Evolutionary conservation across 208 protist species (phyloP).

Genomic region (Leishmania martiniquensis): DNA sequence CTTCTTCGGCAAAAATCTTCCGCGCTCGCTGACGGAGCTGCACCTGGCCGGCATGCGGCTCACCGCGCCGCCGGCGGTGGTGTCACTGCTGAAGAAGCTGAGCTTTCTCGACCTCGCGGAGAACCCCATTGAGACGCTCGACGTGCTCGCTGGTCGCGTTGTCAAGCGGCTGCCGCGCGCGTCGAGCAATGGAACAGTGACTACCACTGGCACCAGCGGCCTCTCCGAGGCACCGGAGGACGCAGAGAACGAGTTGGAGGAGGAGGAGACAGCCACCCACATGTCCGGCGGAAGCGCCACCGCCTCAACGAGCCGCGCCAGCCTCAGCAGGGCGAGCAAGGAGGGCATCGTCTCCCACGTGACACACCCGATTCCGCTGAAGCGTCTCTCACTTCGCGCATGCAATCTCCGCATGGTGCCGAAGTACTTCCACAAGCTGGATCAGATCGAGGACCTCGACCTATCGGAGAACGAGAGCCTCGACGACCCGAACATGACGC

Average conservation of each 20-base stretch:
- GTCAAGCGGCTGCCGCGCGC: slow-evolving; percentile 52
- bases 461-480: slow-evolving; percentile 83
- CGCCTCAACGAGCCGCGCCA: slow-evolving; percentile 47
- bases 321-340: slow-evolving; percentile 76
- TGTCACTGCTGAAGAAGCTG: slow-evolving; percentile 61
- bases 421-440: slow-evolving; percentile 91
- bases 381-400: slow-evolving; percentile 62
- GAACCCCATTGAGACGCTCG: slow-evolving; percentile 84
- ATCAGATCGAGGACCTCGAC: slow-evolving; percentile 78
- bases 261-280: slow-evolving; percentile 44
- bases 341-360: slow-evolving; percentile 63
- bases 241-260: slow-evolving; percentile 21
- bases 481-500: slow-evolving; percentile 87
- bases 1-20: slow-evolving; percentile 75
- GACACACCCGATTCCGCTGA: slow-evolving; percentile 68
- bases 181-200: slow-evolving; percentile 25
- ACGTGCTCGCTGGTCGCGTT: slow-evolving; percentile 82
- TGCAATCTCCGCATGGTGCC: slow-evolving; percentile 80
- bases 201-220: slow-evolving; percentile 23
- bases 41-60: slow-evolving; percentile 67
- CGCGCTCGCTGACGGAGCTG: slow-evolving; percentile 66
- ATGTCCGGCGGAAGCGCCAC: slow-evolving; percentile 30
- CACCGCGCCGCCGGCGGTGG: slow-evolving; percentile 68
- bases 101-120: slow-evolving; percentile 70
- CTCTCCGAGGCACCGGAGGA: slow-evolving; percentile 6